Conservation (phyloP, 805 yeast species). For the Sugiyamaella qingdaonensis region DNA sequence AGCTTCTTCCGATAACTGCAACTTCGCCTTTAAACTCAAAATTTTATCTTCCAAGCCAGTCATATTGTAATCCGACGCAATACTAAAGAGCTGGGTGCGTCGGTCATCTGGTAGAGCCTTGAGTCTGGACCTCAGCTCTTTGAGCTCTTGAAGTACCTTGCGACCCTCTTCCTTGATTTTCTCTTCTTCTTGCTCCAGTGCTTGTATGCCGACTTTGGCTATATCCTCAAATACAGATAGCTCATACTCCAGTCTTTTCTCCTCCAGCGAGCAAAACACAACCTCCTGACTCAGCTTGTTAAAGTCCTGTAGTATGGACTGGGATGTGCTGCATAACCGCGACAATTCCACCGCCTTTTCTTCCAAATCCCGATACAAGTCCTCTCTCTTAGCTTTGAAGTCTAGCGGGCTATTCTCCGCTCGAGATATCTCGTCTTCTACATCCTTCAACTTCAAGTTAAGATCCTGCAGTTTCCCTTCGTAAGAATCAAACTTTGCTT, state of each 20-base stretch:
- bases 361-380: not conserved
- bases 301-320: not conserved
- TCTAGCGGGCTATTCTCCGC: not conserved
- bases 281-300: not conserved
- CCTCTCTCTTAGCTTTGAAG: not conserved
- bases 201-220: constrained; percentile 1
- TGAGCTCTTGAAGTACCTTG: constrained; percentile 7
- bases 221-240: not conserved
- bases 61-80: not conserved
- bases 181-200: constrained; percentile 6
- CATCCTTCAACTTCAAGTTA: not conserved
- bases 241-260: not conserved
- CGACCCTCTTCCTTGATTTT: constrained; percentile 10
- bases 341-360: constrained; percentile 1
- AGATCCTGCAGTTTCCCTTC: not conserved
- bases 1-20: constrained; percentile 2
- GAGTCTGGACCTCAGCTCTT: not conserved
- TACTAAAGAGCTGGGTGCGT: not conserved
- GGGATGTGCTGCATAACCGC: not conserved
- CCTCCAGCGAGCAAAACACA: not conserved
- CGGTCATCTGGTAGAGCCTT: not conserved
- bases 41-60: not conserved
- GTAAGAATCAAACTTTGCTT: not conserved
- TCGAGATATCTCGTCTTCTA: not conserved
- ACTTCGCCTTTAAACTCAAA: not conserved